These are phyloP conservation scores for Huntiella savannae DNA, from an alignment of 2,329 filamentous ascomycete genomes.

Conservation along the genomic window DNA sequence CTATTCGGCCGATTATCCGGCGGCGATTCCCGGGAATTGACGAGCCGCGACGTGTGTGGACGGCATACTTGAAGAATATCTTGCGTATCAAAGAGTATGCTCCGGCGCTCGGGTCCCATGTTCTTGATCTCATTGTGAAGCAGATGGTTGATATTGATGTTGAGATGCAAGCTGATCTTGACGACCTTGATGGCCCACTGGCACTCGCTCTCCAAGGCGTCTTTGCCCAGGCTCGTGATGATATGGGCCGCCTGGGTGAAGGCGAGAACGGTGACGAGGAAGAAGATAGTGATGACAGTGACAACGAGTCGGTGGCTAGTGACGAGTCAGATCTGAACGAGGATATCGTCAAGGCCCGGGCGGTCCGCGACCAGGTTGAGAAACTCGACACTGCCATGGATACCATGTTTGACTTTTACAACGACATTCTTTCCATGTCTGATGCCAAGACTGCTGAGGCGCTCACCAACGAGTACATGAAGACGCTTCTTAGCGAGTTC, in stretches of 20 bases:
- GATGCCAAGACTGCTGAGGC: conserved; percentile 41
- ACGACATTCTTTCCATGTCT: conserved; percentile 48
- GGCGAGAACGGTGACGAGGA: conserved; percentile 48
- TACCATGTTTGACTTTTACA: conserved; percentile 68
- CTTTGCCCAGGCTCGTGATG: conserved; percentile 14
- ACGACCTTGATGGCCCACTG: conserved; percentile 78
- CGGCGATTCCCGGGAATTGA: conserved; percentile 57
- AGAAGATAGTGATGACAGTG: conserved; percentile 41
- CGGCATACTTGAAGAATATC: conserved; percentile 76
- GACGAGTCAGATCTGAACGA: conserved; percentile 49
- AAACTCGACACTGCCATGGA: conserved; percentile 88
- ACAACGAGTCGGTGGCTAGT: conserved; percentile 51
- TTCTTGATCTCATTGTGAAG: conserved; percentile 68
- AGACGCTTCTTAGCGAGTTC: conserved; percentile 70
- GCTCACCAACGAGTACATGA: conserved; percentile 33
- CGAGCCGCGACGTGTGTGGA: conserved; percentile 59
- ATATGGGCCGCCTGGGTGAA: conserved; percentile 39
- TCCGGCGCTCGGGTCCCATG: conserved; percentile 57
- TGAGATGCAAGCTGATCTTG: conserved; percentile 81
- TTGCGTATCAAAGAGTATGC: conserved; percentile 60
- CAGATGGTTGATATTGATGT: conserved; percentile 87
- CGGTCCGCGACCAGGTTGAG: conserved; percentile 61
- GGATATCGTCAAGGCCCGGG: conserved; percentile 37
- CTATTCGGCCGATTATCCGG: conserved; percentile 47
- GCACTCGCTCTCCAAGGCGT: conserved; percentile 41